Percentiles rank a stretch among this genome's conserved stretches.
phyloP scores from a whole-genome alignment of 805 yeast species.

The Metschnikowia kofuensis region DNA sequence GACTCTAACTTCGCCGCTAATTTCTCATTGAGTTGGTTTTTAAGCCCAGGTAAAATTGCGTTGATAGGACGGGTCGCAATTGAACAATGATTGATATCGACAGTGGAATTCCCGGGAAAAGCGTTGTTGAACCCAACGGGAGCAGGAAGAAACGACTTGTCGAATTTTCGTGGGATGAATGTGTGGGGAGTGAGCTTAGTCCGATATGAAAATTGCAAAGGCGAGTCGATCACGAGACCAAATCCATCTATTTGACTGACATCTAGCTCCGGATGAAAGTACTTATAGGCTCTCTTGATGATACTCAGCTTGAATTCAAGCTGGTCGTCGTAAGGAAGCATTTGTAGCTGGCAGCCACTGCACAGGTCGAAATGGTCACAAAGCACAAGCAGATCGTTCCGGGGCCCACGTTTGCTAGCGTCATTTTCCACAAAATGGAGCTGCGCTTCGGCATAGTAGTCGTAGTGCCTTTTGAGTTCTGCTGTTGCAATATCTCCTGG shows the following conservation, averaged over 20 bases:
- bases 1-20: slow-evolving; percentile 7
- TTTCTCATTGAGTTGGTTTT: slow-evolving; percentile 11
- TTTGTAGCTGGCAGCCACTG: slow-evolving; percentile 43
- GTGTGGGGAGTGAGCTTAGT: slow-evolving; percentile 43
- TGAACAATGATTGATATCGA: slow-evolving; percentile 37
- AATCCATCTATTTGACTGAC: slow-evolving; percentile 11
- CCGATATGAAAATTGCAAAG: slow-evolving; percentile 37
- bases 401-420: slow-evolving; percentile 6
- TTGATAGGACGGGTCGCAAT: slow-evolving; percentile 36
- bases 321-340: slow-evolving; percentile 39
- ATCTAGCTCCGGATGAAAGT: slow-evolving; percentile 28
- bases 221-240: slow-evolving; percentile 32
- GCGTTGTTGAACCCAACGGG: slow-evolving; percentile 33
- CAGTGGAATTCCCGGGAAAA: slow-evolving; percentile 19
- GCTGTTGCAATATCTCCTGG: slow-evolving; percentile 37
- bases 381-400: slow-evolving; percentile 27
- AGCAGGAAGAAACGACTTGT: slow-evolving; percentile 7
- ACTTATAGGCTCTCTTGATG: slow-evolving; percentile 33
- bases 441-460: slow-evolving; percentile 29
- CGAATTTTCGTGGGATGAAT: slow-evolving; percentile 13
- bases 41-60: slow-evolving; percentile 17
- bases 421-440: slow-evolving; percentile 19
- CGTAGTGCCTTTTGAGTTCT: slow-evolving; percentile 28
- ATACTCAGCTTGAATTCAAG: slow-evolving; percentile 28
- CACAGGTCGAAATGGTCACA: slow-evolving; percentile 38